A percentile compares a stretch with the other conserved stretches of the same genome.
Conservation (phyloP, 768 basidiomycete species). For the Favolaschia claudopus region DNA sequence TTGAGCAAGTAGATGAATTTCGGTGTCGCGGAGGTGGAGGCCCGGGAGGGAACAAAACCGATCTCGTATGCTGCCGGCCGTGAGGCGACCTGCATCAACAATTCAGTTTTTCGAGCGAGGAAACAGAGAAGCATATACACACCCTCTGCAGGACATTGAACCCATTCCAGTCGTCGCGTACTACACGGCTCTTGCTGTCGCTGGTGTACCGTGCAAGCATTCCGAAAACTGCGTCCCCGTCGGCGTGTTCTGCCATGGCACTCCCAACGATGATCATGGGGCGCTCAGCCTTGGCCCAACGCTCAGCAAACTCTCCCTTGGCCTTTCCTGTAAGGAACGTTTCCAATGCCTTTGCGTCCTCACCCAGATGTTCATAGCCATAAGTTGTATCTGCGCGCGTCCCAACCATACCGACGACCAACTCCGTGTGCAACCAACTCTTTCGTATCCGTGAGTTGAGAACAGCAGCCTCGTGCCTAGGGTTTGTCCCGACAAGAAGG, state of each 20-base stretch:
- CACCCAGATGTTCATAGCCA: constrained; percentile 91
- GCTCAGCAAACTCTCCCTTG: constrained; percentile 76
- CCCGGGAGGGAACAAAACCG: constrained; percentile 88
- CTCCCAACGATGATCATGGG: constrained; percentile 95
- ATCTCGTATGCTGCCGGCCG: constrained; percentile 94
- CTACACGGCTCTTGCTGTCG: constrained; percentile 72
- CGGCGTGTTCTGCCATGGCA: constrained; percentile 83
- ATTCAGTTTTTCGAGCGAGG: neutral
- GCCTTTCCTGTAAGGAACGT: constrained; percentile 75
- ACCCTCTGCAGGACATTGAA: constrained; percentile 93
- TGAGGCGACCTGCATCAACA: constrained; percentile 74
- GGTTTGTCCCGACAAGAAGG: constrained; percentile 94
- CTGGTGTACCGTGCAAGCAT: constrained; percentile 82
- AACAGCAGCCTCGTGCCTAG: constrained; percentile 95
- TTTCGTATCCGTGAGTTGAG: constrained; percentile 97
- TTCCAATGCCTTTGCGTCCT: constrained; percentile 74
- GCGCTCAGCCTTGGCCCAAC: constrained; percentile 82
- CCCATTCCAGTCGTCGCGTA: constrained; percentile 95
- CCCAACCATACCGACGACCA: constrained; percentile 91
- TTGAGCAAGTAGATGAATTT: constrained; percentile 98
- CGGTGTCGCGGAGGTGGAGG: constrained; percentile 76
- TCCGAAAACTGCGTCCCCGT: constrained; percentile 81
- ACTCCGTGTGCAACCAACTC: constrained; percentile 86
- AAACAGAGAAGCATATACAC: constrained; percentile 36
- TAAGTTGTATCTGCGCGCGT: constrained; percentile 92